Evolutionary conservation across 108 stramenopile species (phyloP).

Genomic region (Hondaea fermentalgiana): DNA sequence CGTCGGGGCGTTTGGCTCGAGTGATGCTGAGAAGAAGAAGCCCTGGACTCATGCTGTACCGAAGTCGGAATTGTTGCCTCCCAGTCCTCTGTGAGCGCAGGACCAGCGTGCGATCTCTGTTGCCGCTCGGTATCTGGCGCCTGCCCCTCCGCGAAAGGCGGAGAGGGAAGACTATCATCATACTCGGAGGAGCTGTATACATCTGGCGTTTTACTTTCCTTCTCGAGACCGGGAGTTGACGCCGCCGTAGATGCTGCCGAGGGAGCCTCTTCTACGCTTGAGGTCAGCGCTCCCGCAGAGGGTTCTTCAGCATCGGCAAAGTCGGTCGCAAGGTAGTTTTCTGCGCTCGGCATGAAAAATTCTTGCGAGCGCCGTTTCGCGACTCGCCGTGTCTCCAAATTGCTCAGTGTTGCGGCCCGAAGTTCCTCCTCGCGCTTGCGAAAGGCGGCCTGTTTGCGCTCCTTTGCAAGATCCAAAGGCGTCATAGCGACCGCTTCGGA

Average conservation of each 20-base stretch:
- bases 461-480: neutral
- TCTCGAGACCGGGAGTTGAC: neutral
- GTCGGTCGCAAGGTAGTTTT: neutral
- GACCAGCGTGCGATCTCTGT: too few relatives aligned
- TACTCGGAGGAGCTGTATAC: neutral
- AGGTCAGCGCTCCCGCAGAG: neutral
- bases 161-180: neutral
- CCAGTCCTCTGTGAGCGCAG: too few relatives aligned
- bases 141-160: neutral
- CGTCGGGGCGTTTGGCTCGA: too few relatives aligned
- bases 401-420: neutral
- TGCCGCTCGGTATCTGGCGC: too few relatives aligned
- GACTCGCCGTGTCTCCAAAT: neutral
- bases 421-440: neutral
- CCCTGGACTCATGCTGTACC: too few relatives aligned
- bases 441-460: neutral
- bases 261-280: neutral
- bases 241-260: neutral
- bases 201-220: neutral
- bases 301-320: neutral
- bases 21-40: too few relatives aligned
- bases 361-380: neutral
- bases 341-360: slow-evolving; percentile 3
- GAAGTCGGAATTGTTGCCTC: too few relatives aligned
- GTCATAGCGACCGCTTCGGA: neutral